These are phyloP conservation scores for Simmondsia chinensis DNA, from an alignment of 148 eudicot genomes.

Conservation along the genomic window DNA sequence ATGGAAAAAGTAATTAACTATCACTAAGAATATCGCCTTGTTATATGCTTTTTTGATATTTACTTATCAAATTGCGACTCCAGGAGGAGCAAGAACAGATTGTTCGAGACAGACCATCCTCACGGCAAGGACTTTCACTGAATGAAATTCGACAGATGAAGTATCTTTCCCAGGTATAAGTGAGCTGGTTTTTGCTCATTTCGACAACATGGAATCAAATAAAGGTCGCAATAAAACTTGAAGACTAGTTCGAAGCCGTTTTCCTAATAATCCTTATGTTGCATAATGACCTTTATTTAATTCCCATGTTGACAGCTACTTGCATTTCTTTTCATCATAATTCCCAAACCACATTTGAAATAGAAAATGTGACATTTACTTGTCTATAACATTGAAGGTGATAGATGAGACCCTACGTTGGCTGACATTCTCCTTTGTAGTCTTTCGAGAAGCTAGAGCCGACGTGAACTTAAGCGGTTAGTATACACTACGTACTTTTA, in stretches of 20 bases:
- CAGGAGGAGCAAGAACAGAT: conserved; percentile 83
- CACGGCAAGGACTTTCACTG: conserved; percentile 59
- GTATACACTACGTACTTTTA: no score
- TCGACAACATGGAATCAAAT: no score
- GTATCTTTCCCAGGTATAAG: conserved; percentile 69
- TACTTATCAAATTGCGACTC: neutral
- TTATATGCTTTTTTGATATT: neutral
- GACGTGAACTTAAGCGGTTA: conserved; percentile 57
- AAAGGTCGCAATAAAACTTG: no score
- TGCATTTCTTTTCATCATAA: neutral
- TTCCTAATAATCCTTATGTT: no score
- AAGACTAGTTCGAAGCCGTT: no score
- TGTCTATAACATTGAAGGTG: conserved; percentile 36
- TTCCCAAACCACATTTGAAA: neutral
- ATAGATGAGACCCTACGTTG: conserved; percentile 87
- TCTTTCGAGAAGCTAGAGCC: conserved; percentile 71
- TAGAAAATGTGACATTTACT: neutral
- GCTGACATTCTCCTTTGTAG: conserved; percentile 62
- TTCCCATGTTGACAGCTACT: neutral
- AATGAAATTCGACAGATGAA: conserved; percentile 72
- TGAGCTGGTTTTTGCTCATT: no score
- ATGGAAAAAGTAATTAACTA: no score
- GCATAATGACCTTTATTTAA: neutral
- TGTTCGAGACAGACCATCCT: conserved; percentile 39
- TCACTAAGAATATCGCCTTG: no score